phyloP scores from a whole-genome alignment of 495 filamentous ascomycete species.

The Platismatia glauca region DNA sequence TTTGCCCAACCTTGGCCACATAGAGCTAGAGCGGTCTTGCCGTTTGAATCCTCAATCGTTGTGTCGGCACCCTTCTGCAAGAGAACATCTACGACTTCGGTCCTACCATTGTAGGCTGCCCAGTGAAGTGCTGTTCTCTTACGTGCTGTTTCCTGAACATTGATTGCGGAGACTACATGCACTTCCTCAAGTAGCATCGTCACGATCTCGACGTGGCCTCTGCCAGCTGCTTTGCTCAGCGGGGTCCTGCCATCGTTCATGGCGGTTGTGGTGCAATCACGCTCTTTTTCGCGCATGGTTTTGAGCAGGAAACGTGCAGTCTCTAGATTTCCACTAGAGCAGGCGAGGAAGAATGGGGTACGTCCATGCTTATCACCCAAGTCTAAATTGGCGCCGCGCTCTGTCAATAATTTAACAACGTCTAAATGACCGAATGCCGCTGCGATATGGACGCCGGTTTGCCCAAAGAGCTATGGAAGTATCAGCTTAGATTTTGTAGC shows the following conservation, averaged over 20 bases:
- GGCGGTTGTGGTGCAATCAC: neutral
- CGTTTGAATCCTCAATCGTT: neutral
- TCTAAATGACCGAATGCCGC: neutral
- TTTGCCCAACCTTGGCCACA: conserved; percentile 7
- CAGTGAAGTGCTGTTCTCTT: conserved; percentile 3
- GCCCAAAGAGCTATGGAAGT: neutral
- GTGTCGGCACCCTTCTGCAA: neutral
- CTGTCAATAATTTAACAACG: neutral
- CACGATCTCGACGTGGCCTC: neutral
- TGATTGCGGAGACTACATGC: neutral
- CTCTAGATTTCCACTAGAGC: neutral
- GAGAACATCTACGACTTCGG: neutral
- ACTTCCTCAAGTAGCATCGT: neutral
- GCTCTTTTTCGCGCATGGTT: neutral
- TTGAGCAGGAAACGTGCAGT: neutral
- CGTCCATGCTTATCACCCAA: conserved; percentile 1
- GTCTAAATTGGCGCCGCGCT: neutral
- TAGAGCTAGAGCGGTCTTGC: conserved; percentile 2
- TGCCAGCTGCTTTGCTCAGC: neutral
- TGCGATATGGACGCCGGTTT: conserved; percentile 3
- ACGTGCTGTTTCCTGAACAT: neutral
- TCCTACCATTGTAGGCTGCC: conserved; percentile 6
- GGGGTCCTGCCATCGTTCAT: conserved; percentile 1
- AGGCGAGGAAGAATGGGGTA: conserved; percentile 1
- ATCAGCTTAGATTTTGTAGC: neutral